These are phyloP conservation scores for Candida tropicalis DNA, from an alignment of 1,139 yeast species.

Conservation along the genomic window DNA sequence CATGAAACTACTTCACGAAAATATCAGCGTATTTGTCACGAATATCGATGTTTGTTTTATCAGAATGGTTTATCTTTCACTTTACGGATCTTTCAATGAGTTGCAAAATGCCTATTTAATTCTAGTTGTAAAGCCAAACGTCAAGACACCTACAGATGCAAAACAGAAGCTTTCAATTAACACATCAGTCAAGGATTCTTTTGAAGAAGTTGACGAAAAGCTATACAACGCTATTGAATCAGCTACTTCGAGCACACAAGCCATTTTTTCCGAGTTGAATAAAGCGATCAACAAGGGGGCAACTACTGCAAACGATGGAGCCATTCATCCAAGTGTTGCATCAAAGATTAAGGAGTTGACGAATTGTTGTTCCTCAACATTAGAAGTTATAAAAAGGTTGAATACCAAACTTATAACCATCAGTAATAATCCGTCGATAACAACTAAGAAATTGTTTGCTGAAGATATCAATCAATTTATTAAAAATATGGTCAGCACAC, in stretches of 20 bases:
- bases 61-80: constrained; percentile 69
- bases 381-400: constrained; percentile 75
- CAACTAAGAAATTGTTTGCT: constrained; percentile 71
- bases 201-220: constrained; percentile 70
- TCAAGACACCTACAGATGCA: constrained; percentile 19
- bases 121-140: constrained; percentile 38
- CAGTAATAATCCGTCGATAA: constrained; percentile 50
- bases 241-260: constrained; percentile 78
- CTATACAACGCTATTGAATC: constrained; percentile 71
- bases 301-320: constrained; percentile 25
- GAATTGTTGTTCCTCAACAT: constrained; percentile 73
- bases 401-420: constrained; percentile 58
- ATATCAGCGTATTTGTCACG: constrained; percentile 49
- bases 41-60: constrained; percentile 69
- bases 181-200: constrained; percentile 22
- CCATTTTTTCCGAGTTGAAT: constrained; percentile 77
- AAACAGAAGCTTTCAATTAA: constrained; percentile 30
- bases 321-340: constrained; percentile 43
- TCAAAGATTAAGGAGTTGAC: constrained; percentile 77
- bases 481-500: constrained; percentile 78
- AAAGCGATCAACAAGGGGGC: constrained; percentile 78
- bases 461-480: constrained; percentile 84
- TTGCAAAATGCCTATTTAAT: constrained; percentile 70
- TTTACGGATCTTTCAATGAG: constrained; percentile 77
- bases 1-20: constrained; percentile 49